These are phyloP conservation scores for Dictyostelium capitatum DNA, from an alignment of 78 protist species.

Conservation along the genomic window DNA sequence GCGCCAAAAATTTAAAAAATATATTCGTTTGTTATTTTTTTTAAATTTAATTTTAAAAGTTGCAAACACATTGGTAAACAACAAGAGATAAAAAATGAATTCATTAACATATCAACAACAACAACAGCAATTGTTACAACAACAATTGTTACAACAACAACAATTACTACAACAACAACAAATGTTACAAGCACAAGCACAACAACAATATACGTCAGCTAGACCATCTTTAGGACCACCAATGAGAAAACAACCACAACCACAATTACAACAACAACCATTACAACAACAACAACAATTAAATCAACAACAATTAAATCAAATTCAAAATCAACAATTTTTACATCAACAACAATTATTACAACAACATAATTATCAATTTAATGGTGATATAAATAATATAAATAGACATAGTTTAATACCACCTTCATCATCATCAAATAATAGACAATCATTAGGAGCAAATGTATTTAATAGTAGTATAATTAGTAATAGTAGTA, in stretches of 20 bases:
- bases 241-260: background rate
- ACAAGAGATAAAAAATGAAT: background rate
- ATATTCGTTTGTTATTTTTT: no score
- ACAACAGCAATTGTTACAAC: background rate
- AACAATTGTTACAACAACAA: background rate
- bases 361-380: conserved; percentile 15
- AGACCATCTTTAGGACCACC: conserved; percentile 14
- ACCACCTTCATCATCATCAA: background rate
- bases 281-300: background rate
- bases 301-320: background rate
- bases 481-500: background rate
- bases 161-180: background rate
- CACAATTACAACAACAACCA: background rate
- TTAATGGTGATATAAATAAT: background rate
- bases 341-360: conserved; percentile 9
- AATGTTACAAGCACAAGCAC: background rate
- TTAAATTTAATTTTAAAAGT: no score
- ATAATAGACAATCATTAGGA: background rate
- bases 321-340: background rate
- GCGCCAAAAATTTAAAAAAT: background rate
- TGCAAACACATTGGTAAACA: no score
- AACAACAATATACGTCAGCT: background rate
- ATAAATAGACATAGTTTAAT: background rate
- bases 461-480: background rate
- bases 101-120: background rate